phyloP scores from a whole-genome alignment of 108 stramenopile genomes.

The Conticribra weissflogii region DNA sequence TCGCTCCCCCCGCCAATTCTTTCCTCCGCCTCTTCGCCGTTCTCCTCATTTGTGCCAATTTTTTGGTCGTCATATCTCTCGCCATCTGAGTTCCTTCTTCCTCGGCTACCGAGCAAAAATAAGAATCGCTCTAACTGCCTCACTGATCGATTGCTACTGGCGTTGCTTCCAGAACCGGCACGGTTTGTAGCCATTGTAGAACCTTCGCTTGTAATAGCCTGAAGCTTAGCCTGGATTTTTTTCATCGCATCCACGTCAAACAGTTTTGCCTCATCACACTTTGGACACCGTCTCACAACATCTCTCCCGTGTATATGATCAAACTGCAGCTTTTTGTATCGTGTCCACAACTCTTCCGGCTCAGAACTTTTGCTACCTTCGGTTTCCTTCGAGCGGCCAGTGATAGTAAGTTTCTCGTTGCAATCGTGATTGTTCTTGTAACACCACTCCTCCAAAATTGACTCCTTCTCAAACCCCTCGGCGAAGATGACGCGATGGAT shows the following conservation, averaged over 20 bases:
- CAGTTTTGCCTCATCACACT: slow-evolving; percentile 43
- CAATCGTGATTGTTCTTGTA: neutral
- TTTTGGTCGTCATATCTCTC: no score
- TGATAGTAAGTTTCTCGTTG: neutral
- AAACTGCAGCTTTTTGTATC: slow-evolving; percentile 53
- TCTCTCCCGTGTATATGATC: slow-evolving; percentile 46
- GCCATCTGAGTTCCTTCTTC: no score
- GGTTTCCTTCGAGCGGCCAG: neutral
- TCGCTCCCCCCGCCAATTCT: no score
- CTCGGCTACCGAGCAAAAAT: neutral
- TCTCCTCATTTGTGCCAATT: no score
- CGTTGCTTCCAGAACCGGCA: neutral
- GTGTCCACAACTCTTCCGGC: slow-evolving; percentile 25
- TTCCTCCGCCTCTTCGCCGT: neutral
- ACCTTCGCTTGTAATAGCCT: slow-evolving; percentile 2
- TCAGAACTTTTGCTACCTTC: neutral
- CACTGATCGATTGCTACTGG: neutral
- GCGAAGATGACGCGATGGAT: slow-evolving; percentile 25
- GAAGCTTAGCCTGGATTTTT: slow-evolving; percentile 9
- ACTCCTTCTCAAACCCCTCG: slow-evolving; percentile 2
- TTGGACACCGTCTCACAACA: slow-evolving; percentile 52
- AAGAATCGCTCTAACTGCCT: slow-evolving; percentile 9
- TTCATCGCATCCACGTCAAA: slow-evolving; percentile 42
- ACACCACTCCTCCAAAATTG: neutral
- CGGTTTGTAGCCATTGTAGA: neutral